Evolutionary conservation across 2,329 filamentous ascomycete species (phyloP), one percentile per base, ranked within the genome.

Genomic region (Davidsoniella neocaledoniae): DNA sequence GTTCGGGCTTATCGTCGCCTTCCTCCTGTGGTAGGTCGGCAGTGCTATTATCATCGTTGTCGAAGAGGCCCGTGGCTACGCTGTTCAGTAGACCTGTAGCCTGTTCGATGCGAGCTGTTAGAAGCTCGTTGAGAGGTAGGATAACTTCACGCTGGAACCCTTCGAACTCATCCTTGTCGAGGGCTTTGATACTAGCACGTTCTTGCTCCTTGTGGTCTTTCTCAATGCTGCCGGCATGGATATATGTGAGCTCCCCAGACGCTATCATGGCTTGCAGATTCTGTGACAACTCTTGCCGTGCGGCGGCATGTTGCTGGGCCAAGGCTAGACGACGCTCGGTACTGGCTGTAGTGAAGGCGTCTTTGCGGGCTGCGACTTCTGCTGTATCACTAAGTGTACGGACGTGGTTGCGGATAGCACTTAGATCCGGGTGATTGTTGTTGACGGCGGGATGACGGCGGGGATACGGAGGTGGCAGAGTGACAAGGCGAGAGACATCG

Each of bases 371-470:
- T 51, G 81, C 74, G 4, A 90, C 67, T 58, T 91, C 84, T 14
- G 73, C 71, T 46, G 94, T 66, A 57, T 91, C 80, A 48, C 80
- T 83, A 39, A 94, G 66, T 1, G 73, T 71, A 12, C 87, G 77
- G 17, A 95, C 83, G 0, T 79, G 74, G 2, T 72, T 78, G 46
- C 91, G 79, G 43, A 85, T 88, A 1, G 78, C 73, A 0, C 81
- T 74, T n/a, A 98, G 73, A 55, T 93, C 83, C 0, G 91, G 91
- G 60, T 98, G 91, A 57, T 78, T 93, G 60, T 96, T 98, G 62
- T 94, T 95, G 14, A 96, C 85, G 0, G 91, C 91, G 7, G 91
- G 91, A 58, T 96, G 83, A 59, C 96, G 90, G 6, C 90, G 81
- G 1, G 91, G 91, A 62, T 94, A 96, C 2, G 91, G 85, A 1